Base-by-base conservation (phyloP, 2,329 filamentous ascomycete genomes). In the Metarhizium rileyi region DNA sequence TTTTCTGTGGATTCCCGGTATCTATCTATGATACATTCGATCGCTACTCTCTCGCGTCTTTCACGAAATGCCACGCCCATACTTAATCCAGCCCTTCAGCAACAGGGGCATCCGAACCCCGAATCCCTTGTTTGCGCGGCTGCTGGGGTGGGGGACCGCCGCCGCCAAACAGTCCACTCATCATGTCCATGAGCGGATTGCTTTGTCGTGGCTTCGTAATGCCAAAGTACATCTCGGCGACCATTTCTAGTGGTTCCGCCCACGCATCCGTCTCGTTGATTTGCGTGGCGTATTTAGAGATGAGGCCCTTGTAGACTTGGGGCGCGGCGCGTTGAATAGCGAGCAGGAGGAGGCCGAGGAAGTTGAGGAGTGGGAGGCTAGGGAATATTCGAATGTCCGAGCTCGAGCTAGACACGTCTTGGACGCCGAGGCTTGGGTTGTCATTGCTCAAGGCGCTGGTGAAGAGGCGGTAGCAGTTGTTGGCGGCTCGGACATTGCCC, bases 111-210 rank as follows among this genome's bases (percentile, higher is more conserved):
- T 75, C 70, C 30, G 73, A 58, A 53, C 68, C 61, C 52, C 71
- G 69, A 30, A 71, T 57, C n/a, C 69, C 67, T n/a, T 70, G 69
- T 50, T 68, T 70, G 52, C 66, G 68, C 40, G 61, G 57, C 50
- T 59, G 64, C 51, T 61, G 64, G 53, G 62, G 56, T 44, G 61
- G 74, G n/a, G 76, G 58, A 16, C 56, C 74, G 25, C 76, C 78
- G 6, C 82, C 84, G 20, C 89, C 89, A 45, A 98, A 87, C 75
- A 98, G 81, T 54, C 83, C 90, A 44, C 90, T 90, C 87, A 98
- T 94, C 90, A 98, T 97, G 65, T 98, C 93, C 69, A 97, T 81
- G 66, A 98, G 73, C 3, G 90, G 90, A 66, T 97, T 97, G 55
- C 84, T 86, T 72, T 95, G 89, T 61, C 86, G 79, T 44, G 90